Evolutionary conservation across 2,329 filamentous ascomycete genomes (phyloP), one percentile per base, ranked within the genome.

Genomic region (Sclerotinia spermophila): DNA sequence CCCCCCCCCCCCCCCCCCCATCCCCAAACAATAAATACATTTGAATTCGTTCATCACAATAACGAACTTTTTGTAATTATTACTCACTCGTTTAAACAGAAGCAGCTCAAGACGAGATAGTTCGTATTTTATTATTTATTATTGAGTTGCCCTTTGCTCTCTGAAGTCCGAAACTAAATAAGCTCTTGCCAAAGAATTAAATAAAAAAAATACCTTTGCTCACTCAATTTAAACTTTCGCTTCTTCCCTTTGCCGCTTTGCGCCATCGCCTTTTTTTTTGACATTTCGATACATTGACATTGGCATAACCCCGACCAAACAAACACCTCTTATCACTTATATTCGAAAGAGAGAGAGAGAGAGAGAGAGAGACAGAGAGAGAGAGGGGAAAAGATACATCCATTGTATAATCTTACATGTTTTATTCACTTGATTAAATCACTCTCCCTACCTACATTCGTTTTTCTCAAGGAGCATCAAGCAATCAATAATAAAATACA

Each of bases 251-350:
- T 48, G 64, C 64, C 53, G 53, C 51, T 58, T 53, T 48, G 64
- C 64, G 64, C 64, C 64, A 67, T 67, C 64, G 15, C 38, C 27
- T 44, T 56, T 58, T 56, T 58, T 30, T 7, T 68, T 33, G 27
- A 44, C 35, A 30, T n/a, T 19, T 59, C 56, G 19, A n/a, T n/a
- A 40, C 21, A 40, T 40, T 59, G 33, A 40, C 21, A 40, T 40
- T 59, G 33, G 19, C 13, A 40, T 59, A 40, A n/a, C 45, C 42
- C 60, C 21, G 40, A 64, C 17, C 45, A 21, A n/a, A n/a, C 45
- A 48, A 24, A 24, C n/a, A 21, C n/a, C 5, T 24, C 45, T 13
- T n/a, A 13, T 48, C 45, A 48, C 45, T 48, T 11, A 24, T 11
- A 24, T 48, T 11, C 21, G 45, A n/a, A 11, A 48, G 10, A 48